Evolutionary conservation across 306 rosid genomes (phyloP).

Genomic region (Malus sylvestris): DNA sequence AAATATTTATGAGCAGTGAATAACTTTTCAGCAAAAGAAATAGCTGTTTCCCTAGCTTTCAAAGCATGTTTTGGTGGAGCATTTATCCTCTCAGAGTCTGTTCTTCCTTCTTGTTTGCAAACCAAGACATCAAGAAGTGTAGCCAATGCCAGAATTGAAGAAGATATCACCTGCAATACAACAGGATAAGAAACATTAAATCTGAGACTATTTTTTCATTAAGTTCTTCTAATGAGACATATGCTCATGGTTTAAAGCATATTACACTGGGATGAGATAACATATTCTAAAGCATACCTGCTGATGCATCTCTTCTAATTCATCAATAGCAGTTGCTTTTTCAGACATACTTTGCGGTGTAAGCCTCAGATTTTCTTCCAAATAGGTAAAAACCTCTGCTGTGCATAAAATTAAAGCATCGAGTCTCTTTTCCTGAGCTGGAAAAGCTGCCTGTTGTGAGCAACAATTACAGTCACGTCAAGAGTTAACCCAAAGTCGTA

Average conservation of each 20-base stretch:
- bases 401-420: constrained; percentile 82
- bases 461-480: constrained; percentile 19
- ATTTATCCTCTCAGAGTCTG: constrained; percentile 45
- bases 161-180: constrained; percentile 67
- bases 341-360: constrained; percentile 77
- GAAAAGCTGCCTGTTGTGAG: constrained; percentile 68
- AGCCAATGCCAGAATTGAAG: constrained; percentile 82
- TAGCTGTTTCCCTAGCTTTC: constrained; percentile 66
- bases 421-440: constrained; percentile 81
- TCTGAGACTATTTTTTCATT: not conserved
- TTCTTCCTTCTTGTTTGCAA: constrained; percentile 37
- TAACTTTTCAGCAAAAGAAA: constrained; percentile 74
- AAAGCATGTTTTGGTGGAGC: constrained; percentile 66
- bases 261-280: not conserved
- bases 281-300: constrained; percentile 42
- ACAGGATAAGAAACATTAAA: constrained; percentile 19
- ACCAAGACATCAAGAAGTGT: constrained; percentile 84
- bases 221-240: not conserved
- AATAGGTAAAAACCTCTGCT: constrained; percentile 63
- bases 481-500: constrained; percentile 5
- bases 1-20: constrained; percentile 60
- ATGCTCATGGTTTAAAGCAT: not conserved
- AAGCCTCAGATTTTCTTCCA: constrained; percentile 88
- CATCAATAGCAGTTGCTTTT: constrained; percentile 74
- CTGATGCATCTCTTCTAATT: constrained; percentile 84